Percentiles rank a stretch among this genome's conserved stretches.
These are phyloP conservation scores for Populus pruinosa DNA, from an alignment of 345 rosid species.

Conservation along the genomic window DNA sequence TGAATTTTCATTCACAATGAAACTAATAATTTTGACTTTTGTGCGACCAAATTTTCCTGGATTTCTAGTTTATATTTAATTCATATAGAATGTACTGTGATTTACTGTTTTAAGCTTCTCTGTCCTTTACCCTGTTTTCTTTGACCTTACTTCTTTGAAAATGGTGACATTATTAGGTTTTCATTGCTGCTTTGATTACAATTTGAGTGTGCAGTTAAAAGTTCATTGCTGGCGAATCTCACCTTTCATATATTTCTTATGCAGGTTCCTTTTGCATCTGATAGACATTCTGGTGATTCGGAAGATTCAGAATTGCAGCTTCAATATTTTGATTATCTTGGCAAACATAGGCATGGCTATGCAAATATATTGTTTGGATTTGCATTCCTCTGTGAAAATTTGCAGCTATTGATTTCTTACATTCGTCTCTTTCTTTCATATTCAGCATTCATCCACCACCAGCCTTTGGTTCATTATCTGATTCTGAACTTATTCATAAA, in stretches of 20 bases:
- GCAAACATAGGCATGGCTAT: slow-evolving; percentile 42
- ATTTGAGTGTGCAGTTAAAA: not conserved
- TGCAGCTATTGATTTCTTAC: not conserved
- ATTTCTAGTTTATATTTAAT: not conserved
- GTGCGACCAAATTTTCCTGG: not conserved
- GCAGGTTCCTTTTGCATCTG: slow-evolving; percentile 42
- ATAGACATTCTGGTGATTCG: slow-evolving; percentile 12
- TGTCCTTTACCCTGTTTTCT: not conserved
- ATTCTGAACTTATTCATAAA: slow-evolving; percentile 28
- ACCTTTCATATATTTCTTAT: slow-evolving; percentile 16
- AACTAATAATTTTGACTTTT: not conserved
- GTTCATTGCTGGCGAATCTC: not conserved
- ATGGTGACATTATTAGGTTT: not conserved
- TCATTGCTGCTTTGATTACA: not conserved
- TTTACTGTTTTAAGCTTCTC: not conserved
- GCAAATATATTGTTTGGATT: slow-evolving; percentile 2
- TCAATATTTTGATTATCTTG: slow-evolving; percentile 18
- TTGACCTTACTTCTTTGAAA: not conserved
- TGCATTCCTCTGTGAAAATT: not conserved
- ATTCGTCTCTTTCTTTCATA: slow-evolving; percentile 13
- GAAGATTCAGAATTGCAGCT: slow-evolving; percentile 27
- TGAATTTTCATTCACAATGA: not conserved
- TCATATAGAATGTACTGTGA: not conserved
- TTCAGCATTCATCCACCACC: slow-evolving; percentile 49
- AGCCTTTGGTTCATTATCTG: slow-evolving; percentile 45